Base-by-base conservation (phyloP, 2,329 filamentous ascomycete genomes). In the Fusarium citri region DNA sequence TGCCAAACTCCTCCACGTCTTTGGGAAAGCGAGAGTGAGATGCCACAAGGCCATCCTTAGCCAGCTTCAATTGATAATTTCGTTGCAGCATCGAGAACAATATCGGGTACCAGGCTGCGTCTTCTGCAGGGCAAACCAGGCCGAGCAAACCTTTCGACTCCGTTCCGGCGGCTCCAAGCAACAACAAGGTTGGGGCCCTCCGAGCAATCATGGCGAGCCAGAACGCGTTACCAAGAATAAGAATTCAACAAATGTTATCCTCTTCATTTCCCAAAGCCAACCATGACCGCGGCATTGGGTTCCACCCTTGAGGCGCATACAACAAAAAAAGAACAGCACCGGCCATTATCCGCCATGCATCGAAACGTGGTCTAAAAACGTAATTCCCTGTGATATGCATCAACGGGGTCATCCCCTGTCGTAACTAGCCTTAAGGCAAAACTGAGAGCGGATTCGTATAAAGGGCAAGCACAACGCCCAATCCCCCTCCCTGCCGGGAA, bases 331-430 rank as follows among this genome's bases (percentile, higher is more conserved):
- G 55, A 51, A 51, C 25, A 77, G 72, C 76, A 74, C 69, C 72
- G 81, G 82, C 81, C 81, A 80, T 83, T 79, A 75, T 82, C 79
- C 80, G 80, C 83, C 82, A 84, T 85, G 83, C 83, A 84, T 78
- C 78, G 79, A 82, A 80, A 82, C 80, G 76, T 83, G 81, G 80
- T 85, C 83, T 83, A 83, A 81, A 76, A 81, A 81, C 73, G 75
- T 76, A 70, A 76, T 79, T 76, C 78, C 75, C 76, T 72, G 72
- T 74, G 76, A 76, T 78, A 76, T 79, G 77, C 78, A 77, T 77
- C 78, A 77, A 77, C 72, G 74, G 69, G 73, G 74, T 74, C 71
- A 75, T 75, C 71, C 72, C 64, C 69, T 57, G 59, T 72, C 71
- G 67, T 65, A 72, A 74, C 66, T 66, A 63, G 68, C 71, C 66